A percentile compares a stretch with the other conserved stretches of the same genome.
phyloP scores from a whole-genome alignment of 768 basidiomycete genomes.

The Podaxis sp. region DNA sequence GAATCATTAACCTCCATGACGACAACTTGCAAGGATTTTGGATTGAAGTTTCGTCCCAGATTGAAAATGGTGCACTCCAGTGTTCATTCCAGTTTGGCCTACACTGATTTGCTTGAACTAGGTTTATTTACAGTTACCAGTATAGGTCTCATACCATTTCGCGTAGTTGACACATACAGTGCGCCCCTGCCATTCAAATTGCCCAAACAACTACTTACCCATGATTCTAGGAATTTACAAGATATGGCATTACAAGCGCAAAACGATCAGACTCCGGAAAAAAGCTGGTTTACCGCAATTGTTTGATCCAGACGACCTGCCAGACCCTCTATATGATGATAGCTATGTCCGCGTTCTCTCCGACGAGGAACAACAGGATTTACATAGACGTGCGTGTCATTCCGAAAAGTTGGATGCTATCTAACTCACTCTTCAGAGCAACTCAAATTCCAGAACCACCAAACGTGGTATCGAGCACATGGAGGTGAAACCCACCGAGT shows the following conservation, averaged over 20 bases:
- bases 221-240: slow-evolving; percentile 53
- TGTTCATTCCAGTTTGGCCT: not conserved
- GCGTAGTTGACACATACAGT: slow-evolving; percentile 76
- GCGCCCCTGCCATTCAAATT: slow-evolving; percentile 16
- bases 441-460: slow-evolving; percentile 59
- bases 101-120: slow-evolving; percentile 18
- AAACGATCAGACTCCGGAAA: slow-evolving; percentile 52
- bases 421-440: slow-evolving; percentile 42
- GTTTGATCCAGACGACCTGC: slow-evolving; percentile 73
- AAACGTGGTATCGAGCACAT: slow-evolving; percentile 87
- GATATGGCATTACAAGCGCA: slow-evolving; percentile 71
- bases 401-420: not conserved
- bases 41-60: slow-evolving; percentile 75
- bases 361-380: slow-evolving; percentile 55
- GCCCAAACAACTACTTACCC: not conserved
- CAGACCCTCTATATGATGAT: slow-evolving; percentile 69
- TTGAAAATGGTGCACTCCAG: slow-evolving; percentile 58
- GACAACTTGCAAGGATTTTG: slow-evolving; percentile 69
- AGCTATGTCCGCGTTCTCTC: slow-evolving; percentile 71
- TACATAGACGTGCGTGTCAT: slow-evolving; percentile 54
- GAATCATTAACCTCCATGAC: slow-evolving; percentile 70
- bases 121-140: slow-evolving; percentile 79
- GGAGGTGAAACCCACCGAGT: slow-evolving; percentile 78
- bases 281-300: slow-evolving; percentile 64
- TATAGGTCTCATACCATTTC: slow-evolving; percentile 74